Conservation (phyloP, 2,329 filamentous ascomycete genomes). For the Phyllosticta paracitricarpa region DNA sequence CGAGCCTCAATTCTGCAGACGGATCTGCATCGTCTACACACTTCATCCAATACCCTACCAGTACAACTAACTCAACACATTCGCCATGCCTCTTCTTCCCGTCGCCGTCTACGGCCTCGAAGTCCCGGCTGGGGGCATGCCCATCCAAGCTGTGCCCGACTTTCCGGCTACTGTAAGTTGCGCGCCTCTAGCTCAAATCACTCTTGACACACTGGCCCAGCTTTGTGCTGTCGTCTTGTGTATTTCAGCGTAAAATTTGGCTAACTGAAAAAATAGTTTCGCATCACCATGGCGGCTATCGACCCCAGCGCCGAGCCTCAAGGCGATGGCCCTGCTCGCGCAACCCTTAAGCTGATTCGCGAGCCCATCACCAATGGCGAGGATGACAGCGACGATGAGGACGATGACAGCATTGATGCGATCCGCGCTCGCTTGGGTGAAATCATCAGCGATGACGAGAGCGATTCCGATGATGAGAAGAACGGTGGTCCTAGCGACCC, state of each 20-base stretch:
- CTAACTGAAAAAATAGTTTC: slow-evolving; percentile 52
- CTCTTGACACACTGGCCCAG: neutral
- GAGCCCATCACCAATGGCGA: slow-evolving; percentile 50
- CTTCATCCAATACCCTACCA: slow-evolving; percentile 6
- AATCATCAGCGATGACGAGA: slow-evolving; percentile 24
- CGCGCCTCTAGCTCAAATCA: too few species aligned
- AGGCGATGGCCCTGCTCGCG: slow-evolving; percentile 46
- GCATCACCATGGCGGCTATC: slow-evolving; percentile 96
- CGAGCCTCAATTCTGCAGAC: neutral
- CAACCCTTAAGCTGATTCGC: slow-evolving; percentile 87
- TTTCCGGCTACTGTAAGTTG: slow-evolving; percentile 75
- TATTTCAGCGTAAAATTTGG: slow-evolving; percentile 4
- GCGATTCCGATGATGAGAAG: slow-evolving; percentile 52
- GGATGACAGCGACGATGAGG: slow-evolving; percentile 49
- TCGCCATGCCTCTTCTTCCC: slow-evolving; percentile 32
- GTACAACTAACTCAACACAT: neutral
- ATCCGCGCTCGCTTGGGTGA: slow-evolving; percentile 28
- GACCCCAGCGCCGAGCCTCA: slow-evolving; percentile 66
- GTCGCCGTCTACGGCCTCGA: slow-evolving; percentile 87
- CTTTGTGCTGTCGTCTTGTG: neutral
- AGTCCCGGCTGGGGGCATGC: slow-evolving; percentile 74
- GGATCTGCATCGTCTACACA: neutral
- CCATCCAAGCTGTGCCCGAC: slow-evolving; percentile 69
- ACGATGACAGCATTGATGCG: slow-evolving; percentile 35
- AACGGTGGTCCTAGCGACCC: slow-evolving; percentile 91